A percentile compares a stretch with the other conserved stretches of the same genome.
phyloP scores from a whole-genome alignment of 2,329 filamentous ascomycete genomes.

The Alternaria solani region DNA sequence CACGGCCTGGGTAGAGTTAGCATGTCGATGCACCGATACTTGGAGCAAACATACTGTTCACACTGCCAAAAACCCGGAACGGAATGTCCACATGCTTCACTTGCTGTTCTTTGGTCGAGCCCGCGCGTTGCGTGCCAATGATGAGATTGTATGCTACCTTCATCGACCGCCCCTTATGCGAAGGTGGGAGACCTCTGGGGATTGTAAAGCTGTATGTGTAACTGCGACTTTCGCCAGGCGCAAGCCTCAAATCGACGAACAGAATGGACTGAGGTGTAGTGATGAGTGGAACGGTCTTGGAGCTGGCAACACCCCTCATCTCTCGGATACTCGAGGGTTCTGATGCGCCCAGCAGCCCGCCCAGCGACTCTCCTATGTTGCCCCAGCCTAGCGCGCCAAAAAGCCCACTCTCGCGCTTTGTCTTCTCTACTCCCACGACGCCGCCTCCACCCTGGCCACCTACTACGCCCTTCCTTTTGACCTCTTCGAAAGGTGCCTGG shows the following conservation, averaged over 20 bases:
- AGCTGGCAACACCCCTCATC: conserved; percentile 87
- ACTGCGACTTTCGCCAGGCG: conserved; percentile 85
- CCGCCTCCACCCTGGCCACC: conserved; percentile 83
- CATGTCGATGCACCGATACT: not conserved
- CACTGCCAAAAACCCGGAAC: conserved; percentile 90
- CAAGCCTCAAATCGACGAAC: conserved; percentile 89
- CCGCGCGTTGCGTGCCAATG: conserved; percentile 88
- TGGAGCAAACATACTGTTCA: conserved; percentile 67
- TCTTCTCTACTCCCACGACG: conserved; percentile 80
- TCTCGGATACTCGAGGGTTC: conserved; percentile 95
- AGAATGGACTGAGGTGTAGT: conserved; percentile 94
- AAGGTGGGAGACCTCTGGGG: conserved; percentile 88
- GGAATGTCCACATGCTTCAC: conserved; percentile 92
- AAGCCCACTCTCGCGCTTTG: conserved; percentile 78
- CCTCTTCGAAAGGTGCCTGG: conserved; percentile 88
- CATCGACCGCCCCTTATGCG: conserved; percentile 88
- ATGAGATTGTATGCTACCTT: conserved; percentile 92
- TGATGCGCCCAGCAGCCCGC: conserved; percentile 82
- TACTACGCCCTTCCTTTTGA: conserved; percentile 91
- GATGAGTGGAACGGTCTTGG: conserved; percentile 87
- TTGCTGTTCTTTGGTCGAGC: conserved; percentile 75
- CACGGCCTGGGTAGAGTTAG: conserved; percentile 62
- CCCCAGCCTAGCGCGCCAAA: conserved; percentile 88
- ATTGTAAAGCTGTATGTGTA: conserved; percentile 88
- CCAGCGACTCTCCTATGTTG: conserved; percentile 84